phyloP scores from a whole-genome alignment of 768 basidiomycete species.

The Hypholoma fasciculare region DNA sequence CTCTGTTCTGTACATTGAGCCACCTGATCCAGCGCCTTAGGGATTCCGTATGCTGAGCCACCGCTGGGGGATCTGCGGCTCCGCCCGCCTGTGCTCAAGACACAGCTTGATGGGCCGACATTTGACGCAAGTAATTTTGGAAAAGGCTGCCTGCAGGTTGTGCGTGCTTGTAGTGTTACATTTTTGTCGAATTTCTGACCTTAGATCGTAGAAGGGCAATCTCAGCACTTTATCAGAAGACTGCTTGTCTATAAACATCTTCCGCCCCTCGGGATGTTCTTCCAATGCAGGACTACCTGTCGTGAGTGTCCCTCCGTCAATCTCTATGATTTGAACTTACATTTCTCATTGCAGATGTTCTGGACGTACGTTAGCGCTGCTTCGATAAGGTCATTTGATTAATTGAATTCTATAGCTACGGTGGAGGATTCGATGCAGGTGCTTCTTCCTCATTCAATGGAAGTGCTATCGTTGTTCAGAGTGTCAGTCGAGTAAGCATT shows the following conservation, averaged over 20 bases:
- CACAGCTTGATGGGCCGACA: conserved; percentile 26
- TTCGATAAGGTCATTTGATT: not conserved
- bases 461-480: conserved; percentile 35
- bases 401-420: conserved; percentile 21
- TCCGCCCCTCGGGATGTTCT: conserved; percentile 41
- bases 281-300: conserved; percentile 35
- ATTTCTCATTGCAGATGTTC: conserved; percentile 25
- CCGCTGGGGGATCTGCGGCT: conserved; percentile 50
- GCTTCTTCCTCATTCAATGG: conserved; percentile 29
- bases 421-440: conserved; percentile 33
- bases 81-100: conserved; percentile 45
- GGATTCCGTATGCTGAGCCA: conserved; percentile 56
- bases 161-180: conserved; percentile 18
- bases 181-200: conserved; percentile 3
- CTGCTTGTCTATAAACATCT: conserved; percentile 60
- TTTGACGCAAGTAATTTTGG: conserved; percentile 51
- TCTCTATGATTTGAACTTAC: conserved; percentile 8
- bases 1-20: not conserved
- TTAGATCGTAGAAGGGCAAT: conserved; percentile 23
- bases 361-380: conserved; percentile 33
- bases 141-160: conserved; percentile 48
- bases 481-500: conserved; percentile 30
- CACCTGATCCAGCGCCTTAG: conserved; percentile 21
- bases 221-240: conserved; percentile 49
- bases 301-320: conserved; percentile 22